These are phyloP conservation scores for Ochromonas danica DNA, from an alignment of 108 stramenopile species.

Conservation along the genomic window DNA sequence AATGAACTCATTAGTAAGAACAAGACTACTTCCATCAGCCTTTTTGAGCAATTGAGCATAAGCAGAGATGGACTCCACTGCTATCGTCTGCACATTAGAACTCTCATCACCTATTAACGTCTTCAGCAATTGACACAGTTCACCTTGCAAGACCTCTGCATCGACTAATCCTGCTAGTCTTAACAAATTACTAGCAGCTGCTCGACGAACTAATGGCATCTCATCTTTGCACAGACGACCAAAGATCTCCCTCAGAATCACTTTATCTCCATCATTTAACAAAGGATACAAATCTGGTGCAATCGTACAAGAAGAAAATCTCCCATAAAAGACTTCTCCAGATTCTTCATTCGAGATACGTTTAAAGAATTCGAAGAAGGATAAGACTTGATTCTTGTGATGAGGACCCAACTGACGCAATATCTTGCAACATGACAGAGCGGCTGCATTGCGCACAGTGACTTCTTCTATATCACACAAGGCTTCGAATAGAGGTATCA, in stretches of 20 bases:
- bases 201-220: slow-evolving; percentile 23
- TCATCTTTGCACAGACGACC: slow-evolving; percentile 12
- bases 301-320: slow-evolving; percentile 22
- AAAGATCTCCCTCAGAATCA: slow-evolving; percentile 18
- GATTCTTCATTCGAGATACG: slow-evolving; percentile 24
- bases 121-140: background rate
- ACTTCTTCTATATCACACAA: slow-evolving; percentile 31
- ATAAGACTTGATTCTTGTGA: slow-evolving; percentile 10
- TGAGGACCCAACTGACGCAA: slow-evolving; percentile 21
- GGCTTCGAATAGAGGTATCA: slow-evolving; percentile 22
- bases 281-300: background rate
- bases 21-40: background rate
- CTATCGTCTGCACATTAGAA: background rate
- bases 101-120: slow-evolving; percentile 7
- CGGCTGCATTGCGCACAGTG: slow-evolving; percentile 1
- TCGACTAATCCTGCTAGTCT: background rate
- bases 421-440: background rate
- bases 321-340: slow-evolving; percentile 29
- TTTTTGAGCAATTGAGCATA: background rate
- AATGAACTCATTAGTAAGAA: background rate
- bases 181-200: background rate
- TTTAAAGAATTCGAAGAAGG: slow-evolving; percentile 23
- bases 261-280: slow-evolving; percentile 10
- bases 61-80: background rate
- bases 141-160: background rate